Percentiles rank a stretch among this genome's conserved stretches.
phyloP scores from a whole-genome alignment of 305 asterid species.

The Andrographis paniculata region DNA sequence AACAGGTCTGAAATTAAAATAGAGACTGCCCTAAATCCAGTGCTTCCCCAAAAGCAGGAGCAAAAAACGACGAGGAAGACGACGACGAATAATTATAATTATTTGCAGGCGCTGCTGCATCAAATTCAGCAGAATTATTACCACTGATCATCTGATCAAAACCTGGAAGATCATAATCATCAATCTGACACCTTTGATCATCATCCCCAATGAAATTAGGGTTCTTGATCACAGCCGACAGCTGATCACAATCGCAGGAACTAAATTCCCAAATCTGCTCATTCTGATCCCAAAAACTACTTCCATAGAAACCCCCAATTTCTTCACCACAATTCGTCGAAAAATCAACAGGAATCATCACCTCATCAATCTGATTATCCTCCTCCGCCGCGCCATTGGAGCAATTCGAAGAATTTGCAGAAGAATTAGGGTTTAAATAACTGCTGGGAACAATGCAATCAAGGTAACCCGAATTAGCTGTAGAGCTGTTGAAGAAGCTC shows the following conservation, averaged over 20 bases:
- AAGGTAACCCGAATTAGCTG: slow-evolving; percentile 55
- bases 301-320: too few species aligned
- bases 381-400: neutral
- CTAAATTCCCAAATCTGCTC: slow-evolving; percentile 38
- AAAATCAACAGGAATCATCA: too few species aligned
- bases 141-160: slow-evolving; percentile 20
- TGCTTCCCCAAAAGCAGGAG: slow-evolving; percentile 48
- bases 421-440: slow-evolving; percentile 44
- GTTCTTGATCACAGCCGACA: slow-evolving; percentile 51
- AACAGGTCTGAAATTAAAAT: too few species aligned
- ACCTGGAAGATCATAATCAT: slow-evolving; percentile 19
- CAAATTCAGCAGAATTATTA: slow-evolving; percentile 15
- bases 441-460: slow-evolving; percentile 79
- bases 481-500: neutral
- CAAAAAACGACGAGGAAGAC: slow-evolving; percentile 14
- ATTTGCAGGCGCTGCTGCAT: slow-evolving; percentile 14
- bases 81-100: neutral
- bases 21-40: slow-evolving; percentile 40
- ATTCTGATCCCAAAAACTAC: slow-evolving; percentile 29
- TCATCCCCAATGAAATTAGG: slow-evolving; percentile 2
- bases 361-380: too few species aligned
- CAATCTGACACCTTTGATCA: slow-evolving; percentile 12
- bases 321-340: slow-evolving; percentile 2
- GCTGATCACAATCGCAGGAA: slow-evolving; percentile 59
- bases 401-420: slow-evolving; percentile 2